These are phyloP conservation scores for Globisporangium orthogonon DNA, from an alignment of 352 stramenopile species.

Conservation along the genomic window DNA sequence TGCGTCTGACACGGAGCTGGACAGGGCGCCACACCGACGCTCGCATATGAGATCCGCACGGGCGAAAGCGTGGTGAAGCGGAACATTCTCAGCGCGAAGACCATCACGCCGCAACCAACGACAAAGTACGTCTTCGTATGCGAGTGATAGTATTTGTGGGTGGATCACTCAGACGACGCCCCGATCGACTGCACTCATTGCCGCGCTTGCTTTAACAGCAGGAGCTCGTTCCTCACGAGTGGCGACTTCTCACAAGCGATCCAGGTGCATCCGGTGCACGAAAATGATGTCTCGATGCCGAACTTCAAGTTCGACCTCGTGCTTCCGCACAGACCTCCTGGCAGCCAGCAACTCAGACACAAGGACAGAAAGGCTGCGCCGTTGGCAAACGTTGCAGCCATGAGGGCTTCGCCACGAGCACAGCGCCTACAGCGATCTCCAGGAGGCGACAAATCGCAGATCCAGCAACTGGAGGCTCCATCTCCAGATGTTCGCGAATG, in stretches of 20 bases:
- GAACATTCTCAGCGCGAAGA: conserved; percentile 15
- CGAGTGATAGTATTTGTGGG: not conserved
- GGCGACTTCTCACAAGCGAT: conserved; percentile 29
- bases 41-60: conserved; percentile 42
- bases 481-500: not conserved
- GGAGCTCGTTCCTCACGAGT: conserved; percentile 35
- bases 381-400: not conserved
- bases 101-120: conserved; percentile 1
- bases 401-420: conserved; percentile 17
- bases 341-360: not conserved
- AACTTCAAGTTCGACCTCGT: conserved; percentile 27
- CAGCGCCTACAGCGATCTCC: conserved; percentile 16
- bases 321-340: conserved; percentile 3
- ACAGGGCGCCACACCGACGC: conserved; percentile 8
- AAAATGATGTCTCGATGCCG: conserved; percentile 14
- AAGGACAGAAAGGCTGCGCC: not conserved
- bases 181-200: not conserved
- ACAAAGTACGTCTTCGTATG: conserved; percentile 16
- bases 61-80: conserved; percentile 53
- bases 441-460: not conserved
- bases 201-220: conserved; percentile 7
- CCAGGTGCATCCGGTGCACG: conserved; percentile 29
- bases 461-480: not conserved
- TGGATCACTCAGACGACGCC: too few species aligned
- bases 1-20: not conserved